phyloP scores from a whole-genome alignment of 768 basidiomycete species.

The Flagelloscypha sp. region DNA sequence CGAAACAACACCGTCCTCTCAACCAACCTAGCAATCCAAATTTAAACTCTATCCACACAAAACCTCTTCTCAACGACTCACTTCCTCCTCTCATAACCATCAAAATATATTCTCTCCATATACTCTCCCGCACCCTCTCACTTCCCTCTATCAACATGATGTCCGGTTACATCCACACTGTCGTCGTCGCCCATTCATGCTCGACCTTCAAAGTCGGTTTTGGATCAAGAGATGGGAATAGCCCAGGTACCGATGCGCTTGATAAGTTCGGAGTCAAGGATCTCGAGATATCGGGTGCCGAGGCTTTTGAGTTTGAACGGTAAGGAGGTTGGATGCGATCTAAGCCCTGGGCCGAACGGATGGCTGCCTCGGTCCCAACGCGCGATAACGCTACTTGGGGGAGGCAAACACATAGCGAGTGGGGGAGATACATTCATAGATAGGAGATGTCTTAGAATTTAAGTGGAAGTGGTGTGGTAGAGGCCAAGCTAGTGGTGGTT shows the following conservation, averaged over 20 bases:
- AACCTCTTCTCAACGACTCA: constrained; percentile 44
- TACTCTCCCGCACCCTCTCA: constrained; percentile 58
- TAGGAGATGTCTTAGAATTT: constrained; percentile 28
- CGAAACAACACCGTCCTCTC: constrained; percentile 42
- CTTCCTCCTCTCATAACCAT: constrained; percentile 43
- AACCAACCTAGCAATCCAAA: constrained; percentile 60
- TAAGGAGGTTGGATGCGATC: constrained; percentile 64
- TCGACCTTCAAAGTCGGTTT: constrained; percentile 39
- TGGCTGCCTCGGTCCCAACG: constrained; percentile 87
- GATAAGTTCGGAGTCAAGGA: constrained; percentile 79
- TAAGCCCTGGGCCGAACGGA: constrained; percentile 78
- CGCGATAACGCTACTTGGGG: constrained; percentile 83
- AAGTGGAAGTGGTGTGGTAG: constrained; percentile 34
- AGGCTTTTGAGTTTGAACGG: too few relatives aligned
- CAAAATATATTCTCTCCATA: constrained; percentile 71
- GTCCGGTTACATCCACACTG: constrained; percentile 50
- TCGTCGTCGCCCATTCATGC: constrained; percentile 34
- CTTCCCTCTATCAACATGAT: constrained; percentile 30
- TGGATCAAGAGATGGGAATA: constrained; percentile 55
- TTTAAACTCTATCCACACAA: constrained; percentile 60
- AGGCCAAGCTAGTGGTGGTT: constrained; percentile 77
- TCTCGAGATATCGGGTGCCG: constrained; percentile 51
- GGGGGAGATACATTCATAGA: constrained; percentile 18
- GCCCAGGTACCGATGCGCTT: constrained; percentile 88
- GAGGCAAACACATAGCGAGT: constrained; percentile 64